Evolutionary conservation across 371 early-diverging fungal genomes (phyloP), one percentile per base, ranked within the genome.

Genomic region (Mitosporidium daphniae): DNA sequence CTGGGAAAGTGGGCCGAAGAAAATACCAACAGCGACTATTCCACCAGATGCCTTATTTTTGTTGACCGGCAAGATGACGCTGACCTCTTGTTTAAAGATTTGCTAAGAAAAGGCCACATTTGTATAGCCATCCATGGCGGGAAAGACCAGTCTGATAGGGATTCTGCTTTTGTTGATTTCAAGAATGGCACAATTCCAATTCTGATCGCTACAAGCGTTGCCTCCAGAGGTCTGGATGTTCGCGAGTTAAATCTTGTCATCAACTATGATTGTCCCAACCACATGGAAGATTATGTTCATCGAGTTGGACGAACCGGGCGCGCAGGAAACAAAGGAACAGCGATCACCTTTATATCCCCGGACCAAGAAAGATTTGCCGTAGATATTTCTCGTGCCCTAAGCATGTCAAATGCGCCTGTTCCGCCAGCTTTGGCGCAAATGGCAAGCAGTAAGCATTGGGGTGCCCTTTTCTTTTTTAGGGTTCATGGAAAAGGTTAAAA

Each of bases 181-280:
- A 86, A 91, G 36, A 51, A 59, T 0, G 78, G 78, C 3, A 57
- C 57, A 3, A 58, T 58, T 19, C 64, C 61, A 26, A 58, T 91
- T 21, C 44, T 97, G 26, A 70, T 95, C 42, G 93, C 94, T 1
- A 97, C 98, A 0, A 78, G 80, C n/a, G 80, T 97, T 2, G 95
- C 89, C n/a, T 82, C 94, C 1, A 69, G 98, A 38, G 98, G 98
- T 10, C 42, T 97, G 24, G 98, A 97, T 44, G 91, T 97, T 18
- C 78, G 86, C 35, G 63, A 72, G 9, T 53, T 93, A 1, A 80
- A 69, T 17, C 41, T 80, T 6, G 91, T 97, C 0, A 55, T 95
- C 28, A 94, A 97, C 37, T 95, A 69, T 35, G 98, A 95, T 31
- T 72, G 80, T 33, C 93, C 98, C 2, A 80, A 91, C 41, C 78